These are phyloP conservation scores for Adenanthera pavonina DNA, from an alignment of 306 rosid species.

Conservation along the genomic window DNA sequence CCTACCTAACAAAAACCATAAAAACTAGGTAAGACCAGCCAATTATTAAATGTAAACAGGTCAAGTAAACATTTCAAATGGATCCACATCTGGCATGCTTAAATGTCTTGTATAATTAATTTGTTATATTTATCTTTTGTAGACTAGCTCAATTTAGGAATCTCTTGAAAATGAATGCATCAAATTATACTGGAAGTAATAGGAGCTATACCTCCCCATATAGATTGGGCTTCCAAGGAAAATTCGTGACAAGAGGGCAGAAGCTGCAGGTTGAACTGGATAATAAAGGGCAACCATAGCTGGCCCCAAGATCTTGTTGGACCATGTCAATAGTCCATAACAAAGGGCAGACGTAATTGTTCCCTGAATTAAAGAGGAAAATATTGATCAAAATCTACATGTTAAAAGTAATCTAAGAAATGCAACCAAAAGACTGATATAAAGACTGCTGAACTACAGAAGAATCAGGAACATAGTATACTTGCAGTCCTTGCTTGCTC, in stretches of 20 bases:
- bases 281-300: constrained; percentile 88
- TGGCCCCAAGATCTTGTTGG: constrained; percentile 93
- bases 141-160: not conserved
- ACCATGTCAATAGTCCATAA: constrained; percentile 92
- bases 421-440: not conserved
- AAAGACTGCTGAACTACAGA: not conserved
- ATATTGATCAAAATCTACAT: not conserved
- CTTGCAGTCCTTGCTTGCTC: constrained; percentile 7
- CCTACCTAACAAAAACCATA: not conserved
- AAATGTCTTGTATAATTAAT: not conserved
- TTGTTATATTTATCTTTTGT: not conserved
- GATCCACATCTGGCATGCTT: not conserved
- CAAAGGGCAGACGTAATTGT: constrained; percentile 85
- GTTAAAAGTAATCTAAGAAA: not conserved
- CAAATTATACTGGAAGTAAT: constrained; percentile 15
- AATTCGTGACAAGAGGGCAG: constrained; percentile 73
- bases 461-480: not conserved
- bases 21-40: not conserved
- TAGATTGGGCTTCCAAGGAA: constrained; percentile 94
- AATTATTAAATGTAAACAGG: not conserved
- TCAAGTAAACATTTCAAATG: not conserved
- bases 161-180: constrained; percentile 12
- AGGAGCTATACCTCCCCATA: constrained; percentile 78
- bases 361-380: constrained; percentile 64
- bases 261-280: constrained; percentile 91